A percentile compares a stretch with the other conserved stretches of the same genome.
Conservation (phyloP, 257 asterid genomes). For the Voacanga thouarsii region DNA sequence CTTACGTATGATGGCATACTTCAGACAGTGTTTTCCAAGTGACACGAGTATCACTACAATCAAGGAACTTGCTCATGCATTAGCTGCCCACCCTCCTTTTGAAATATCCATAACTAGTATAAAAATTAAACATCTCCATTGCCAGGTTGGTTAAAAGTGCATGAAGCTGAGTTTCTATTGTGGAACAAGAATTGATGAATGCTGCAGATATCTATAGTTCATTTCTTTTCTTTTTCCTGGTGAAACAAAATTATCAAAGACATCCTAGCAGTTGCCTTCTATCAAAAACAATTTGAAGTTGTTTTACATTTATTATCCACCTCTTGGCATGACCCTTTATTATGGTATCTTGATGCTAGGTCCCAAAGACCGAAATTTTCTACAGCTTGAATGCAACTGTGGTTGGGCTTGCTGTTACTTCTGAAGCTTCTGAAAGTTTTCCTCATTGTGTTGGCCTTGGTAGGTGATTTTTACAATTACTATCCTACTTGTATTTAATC, state of each 20-base stretch:
- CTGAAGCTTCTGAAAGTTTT: constrained; percentile 43
- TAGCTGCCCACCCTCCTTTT: constrained; percentile 79
- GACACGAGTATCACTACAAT: constrained; percentile 49
- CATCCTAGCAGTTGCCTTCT: background rate
- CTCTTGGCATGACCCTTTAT: background rate
- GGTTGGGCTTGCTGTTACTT: constrained; percentile 74
- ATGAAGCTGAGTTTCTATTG: background rate
- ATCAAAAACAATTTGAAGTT: background rate
- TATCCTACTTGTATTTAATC: background rate
- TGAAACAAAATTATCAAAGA: background rate
- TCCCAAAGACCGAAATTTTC: constrained; percentile 58
- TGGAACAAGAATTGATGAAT: constrained; percentile 5
- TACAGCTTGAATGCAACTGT: constrained; percentile 88
- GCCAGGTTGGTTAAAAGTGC: constrained; percentile 55
- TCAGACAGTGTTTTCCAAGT: constrained; percentile 83
- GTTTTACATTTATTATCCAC: constrained; percentile 9
- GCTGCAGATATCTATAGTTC: background rate
- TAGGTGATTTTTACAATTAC: constrained; percentile 31
- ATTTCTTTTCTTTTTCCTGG: background rate
- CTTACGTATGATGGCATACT: constrained; percentile 76
- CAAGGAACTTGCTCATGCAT: constrained; percentile 81
- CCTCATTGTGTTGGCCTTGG: constrained; percentile 94
- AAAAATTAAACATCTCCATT: constrained; percentile 71
- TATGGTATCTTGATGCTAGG: constrained; percentile 43
- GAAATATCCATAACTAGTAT: constrained; percentile 62